Evolutionary conservation across 805 yeast species (phyloP).

Genomic region (Ascoidea rubescens): DNA sequence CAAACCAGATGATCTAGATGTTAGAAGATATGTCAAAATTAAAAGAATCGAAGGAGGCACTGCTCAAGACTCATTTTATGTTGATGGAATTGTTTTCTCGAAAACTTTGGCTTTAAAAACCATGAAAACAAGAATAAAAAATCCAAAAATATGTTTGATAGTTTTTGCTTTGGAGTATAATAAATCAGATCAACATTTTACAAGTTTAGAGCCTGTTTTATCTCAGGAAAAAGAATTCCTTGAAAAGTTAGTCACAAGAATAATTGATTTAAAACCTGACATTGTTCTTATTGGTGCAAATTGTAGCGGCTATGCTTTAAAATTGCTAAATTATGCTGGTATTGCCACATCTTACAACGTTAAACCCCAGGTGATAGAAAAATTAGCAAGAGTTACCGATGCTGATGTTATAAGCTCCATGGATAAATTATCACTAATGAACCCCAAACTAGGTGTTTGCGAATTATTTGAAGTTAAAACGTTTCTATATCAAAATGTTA

Average conservation of each 20-base stretch:
- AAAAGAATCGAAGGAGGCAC: constrained; percentile 73
- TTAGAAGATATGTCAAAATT: constrained; percentile 78
- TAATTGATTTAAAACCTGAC: constrained; percentile 59
- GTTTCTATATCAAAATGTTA: constrained; percentile 37
- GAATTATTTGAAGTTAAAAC: constrained; percentile 56
- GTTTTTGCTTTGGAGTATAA: constrained; percentile 85
- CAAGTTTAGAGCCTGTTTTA: constrained; percentile 70
- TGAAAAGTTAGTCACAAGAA: constrained; percentile 65
- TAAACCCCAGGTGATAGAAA: constrained; percentile 68
- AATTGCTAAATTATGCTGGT: constrained; percentile 55
- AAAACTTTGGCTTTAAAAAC: constrained; percentile 65
- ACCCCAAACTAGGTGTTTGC: constrained; percentile 66
- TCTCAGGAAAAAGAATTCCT: constrained; percentile 83
- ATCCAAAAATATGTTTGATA: constrained; percentile 69
- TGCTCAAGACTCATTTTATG: constrained; percentile 40
- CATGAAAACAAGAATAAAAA: constrained; percentile 51
- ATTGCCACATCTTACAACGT: constrained; percentile 72
- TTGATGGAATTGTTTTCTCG: constrained; percentile 78
- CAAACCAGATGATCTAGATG: constrained; percentile 65
- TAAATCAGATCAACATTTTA: constrained; percentile 62
- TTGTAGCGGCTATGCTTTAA: constrained; percentile 72
- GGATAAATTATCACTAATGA: constrained; percentile 58
- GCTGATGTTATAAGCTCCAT: constrained; percentile 80
- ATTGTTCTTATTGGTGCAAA: constrained; percentile 66
- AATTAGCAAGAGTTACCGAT: constrained; percentile 64